Percentiles rank a stretch among this genome's conserved stretches.
phyloP scores from a whole-genome alignment of 2,329 filamentous ascomycete genomes.

The Aureobasidium sp. region DNA sequence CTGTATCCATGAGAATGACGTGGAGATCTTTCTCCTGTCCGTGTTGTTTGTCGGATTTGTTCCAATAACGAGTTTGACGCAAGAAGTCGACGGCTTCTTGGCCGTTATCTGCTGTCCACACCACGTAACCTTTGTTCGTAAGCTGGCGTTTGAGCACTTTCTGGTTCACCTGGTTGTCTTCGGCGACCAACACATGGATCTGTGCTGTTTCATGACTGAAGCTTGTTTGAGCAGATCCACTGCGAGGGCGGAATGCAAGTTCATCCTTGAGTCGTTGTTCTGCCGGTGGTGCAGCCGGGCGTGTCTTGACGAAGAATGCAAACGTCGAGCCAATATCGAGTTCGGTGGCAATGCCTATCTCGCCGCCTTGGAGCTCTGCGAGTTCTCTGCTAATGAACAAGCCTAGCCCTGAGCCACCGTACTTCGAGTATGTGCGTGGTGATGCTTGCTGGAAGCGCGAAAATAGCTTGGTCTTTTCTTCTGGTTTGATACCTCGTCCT shows the following conservation, averaged over 20 bases:
- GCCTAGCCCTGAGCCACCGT: slow-evolving; percentile 50
- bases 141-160: slow-evolving; percentile 34
- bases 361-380: slow-evolving; percentile 62
- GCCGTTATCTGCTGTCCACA: slow-evolving; percentile 34
- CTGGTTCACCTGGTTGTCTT: slow-evolving; percentile 32
- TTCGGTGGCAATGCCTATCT: slow-evolving; percentile 57
- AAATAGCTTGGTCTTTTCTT: slow-evolving; percentile 47
- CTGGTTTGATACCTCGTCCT: slow-evolving; percentile 32
- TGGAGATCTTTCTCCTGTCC: slow-evolving; percentile 4
- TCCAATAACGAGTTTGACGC: slow-evolving; percentile 21
- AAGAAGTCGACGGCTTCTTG: slow-evolving; percentile 31
- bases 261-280: neutral
- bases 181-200: slow-evolving; percentile 19
- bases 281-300: slow-evolving; percentile 19
- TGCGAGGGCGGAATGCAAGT: neutral
- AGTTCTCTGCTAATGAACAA: neutral
- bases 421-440: slow-evolving; percentile 59
- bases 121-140: slow-evolving; percentile 29
- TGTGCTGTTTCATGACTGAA: neutral
- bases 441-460: slow-evolving; percentile 63
- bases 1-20: slow-evolving; percentile 57
- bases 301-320: slow-evolving; percentile 58
- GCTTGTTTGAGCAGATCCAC: neutral
- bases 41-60: neutral
- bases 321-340: slow-evolving; percentile 57